These are phyloP conservation scores for Crassisporium funariophilum DNA, from an alignment of 768 basidiomycete genomes.

Conservation along the genomic window DNA sequence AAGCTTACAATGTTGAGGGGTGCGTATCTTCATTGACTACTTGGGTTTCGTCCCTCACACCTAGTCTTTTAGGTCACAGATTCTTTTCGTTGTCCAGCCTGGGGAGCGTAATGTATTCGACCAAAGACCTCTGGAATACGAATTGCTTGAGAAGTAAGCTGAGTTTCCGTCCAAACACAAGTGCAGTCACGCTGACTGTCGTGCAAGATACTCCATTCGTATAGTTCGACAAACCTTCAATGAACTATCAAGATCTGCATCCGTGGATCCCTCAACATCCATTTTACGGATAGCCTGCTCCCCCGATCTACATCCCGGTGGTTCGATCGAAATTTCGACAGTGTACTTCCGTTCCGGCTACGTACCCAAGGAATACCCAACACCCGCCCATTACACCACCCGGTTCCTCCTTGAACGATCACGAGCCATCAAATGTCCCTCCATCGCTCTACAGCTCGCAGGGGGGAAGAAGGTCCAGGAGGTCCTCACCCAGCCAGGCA, in stretches of 20 bases:
- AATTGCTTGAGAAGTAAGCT: constrained; percentile 74
- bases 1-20: constrained; percentile 63
- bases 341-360: constrained; percentile 94
- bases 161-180: background rate
- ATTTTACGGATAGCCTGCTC: constrained; percentile 44
- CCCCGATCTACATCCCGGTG: constrained; percentile 30
- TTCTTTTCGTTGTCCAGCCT: constrained; percentile 89
- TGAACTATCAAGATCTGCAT: constrained; percentile 61
- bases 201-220: constrained; percentile 67
- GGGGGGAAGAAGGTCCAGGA: constrained; percentile 97
- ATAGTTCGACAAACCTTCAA: constrained; percentile 77
- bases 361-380: constrained; percentile 77
- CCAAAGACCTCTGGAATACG: constrained; percentile 87
- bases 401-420: constrained; percentile 82
- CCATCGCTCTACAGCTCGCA: constrained; percentile 89
- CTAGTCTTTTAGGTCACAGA: constrained; percentile 39
- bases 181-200: constrained; percentile 3
- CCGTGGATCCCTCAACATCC: constrained; percentile 48
- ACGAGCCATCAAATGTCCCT: constrained; percentile 90
- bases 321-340: constrained; percentile 71
- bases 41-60: background rate
- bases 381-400: constrained; percentile 62
- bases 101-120: constrained; percentile 95
- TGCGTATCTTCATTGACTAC: constrained; percentile 30
- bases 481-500: constrained; percentile 70